Conservation (phyloP, 2,329 filamentous ascomycete genomes). For the Chaetomiaceae sp. region DNA sequence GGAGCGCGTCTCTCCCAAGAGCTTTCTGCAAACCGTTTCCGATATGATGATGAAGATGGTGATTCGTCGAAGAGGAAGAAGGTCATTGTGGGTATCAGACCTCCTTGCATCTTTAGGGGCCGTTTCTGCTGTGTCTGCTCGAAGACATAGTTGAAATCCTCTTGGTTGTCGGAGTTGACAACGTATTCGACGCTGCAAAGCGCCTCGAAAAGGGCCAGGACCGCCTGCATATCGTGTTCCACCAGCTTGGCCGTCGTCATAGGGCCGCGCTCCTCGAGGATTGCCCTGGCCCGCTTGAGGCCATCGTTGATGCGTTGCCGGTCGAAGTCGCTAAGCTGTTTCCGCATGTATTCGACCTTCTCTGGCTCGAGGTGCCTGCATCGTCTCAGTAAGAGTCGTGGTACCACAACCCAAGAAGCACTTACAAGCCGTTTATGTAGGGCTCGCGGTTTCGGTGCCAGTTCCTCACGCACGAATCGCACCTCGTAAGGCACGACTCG, state of each 20-base stretch:
- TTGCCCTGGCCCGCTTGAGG: conserved; percentile 47
- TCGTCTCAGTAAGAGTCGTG: not conserved
- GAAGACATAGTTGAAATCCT: conserved; percentile 77
- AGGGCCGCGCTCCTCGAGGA: conserved; percentile 42
- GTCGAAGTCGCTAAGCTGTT: conserved; percentile 38
- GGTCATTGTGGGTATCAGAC: conserved; percentile 73
- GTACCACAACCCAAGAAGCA: conserved; percentile 37
- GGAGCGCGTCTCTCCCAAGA: conserved; percentile 65
- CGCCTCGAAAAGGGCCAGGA: conserved; percentile 82
- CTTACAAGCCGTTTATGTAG: conserved; percentile 58
- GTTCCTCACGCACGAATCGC: conserved; percentile 66
- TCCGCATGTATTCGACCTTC: conserved; percentile 37
- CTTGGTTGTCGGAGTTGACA: conserved; percentile 45
- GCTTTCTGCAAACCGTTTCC: conserved; percentile 62
- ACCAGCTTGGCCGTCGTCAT: conserved; percentile 47
- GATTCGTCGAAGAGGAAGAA: conserved; percentile 78
- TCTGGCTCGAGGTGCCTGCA: conserved; percentile 40
- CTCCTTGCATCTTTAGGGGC: conserved; percentile 70
- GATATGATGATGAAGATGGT: conserved; percentile 56
- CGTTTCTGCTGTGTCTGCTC: conserved; percentile 72
- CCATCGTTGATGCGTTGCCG: conserved; percentile 32
- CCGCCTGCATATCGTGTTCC: conserved; percentile 51
- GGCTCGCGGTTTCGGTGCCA: conserved; percentile 67
- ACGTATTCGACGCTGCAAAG: conserved; percentile 81
- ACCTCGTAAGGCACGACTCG: conserved; percentile 56